Conservation (phyloP, 2,329 filamentous ascomycete species). For the Nothopassalora personata region DNA sequence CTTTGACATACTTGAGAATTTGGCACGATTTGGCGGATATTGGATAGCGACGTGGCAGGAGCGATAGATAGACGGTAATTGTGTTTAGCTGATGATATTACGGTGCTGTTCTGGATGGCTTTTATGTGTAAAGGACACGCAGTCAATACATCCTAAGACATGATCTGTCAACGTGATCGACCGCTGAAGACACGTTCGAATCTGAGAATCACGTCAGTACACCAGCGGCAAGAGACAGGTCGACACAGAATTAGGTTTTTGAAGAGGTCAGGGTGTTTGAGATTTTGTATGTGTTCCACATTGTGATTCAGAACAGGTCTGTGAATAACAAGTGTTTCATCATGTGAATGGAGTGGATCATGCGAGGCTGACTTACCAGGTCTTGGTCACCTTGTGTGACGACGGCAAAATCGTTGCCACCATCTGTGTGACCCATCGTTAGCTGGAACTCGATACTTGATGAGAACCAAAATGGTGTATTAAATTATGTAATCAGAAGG, state of each 20-base stretch:
- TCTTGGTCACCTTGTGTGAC: background rate
- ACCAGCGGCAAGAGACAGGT: background rate
- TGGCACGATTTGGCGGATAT: background rate
- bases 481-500: background rate
- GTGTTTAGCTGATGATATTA: background rate
- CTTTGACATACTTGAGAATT: background rate
- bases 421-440: background rate
- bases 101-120: background rate
- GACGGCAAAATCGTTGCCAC: no score
- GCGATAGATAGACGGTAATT: background rate
- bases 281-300: slow-evolving; percentile 22
- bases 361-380: background rate
- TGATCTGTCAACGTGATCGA: background rate
- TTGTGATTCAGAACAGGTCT: slow-evolving; percentile 29
- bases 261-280: slow-evolving; percentile 11
- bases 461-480: background rate
- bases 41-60: background rate
- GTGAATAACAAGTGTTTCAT: slow-evolving; percentile 26
- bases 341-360: slow-evolving; percentile 10
- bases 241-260: background rate
- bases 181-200: background rate
- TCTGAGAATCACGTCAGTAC: background rate
- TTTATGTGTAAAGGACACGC: background rate
- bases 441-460: background rate
- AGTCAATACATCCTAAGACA: background rate